Percentiles rank a stretch among this genome's conserved stretches.
Evolutionary conservation across 306 rosid species (phyloP).

Genomic region (Quercus rubra): DNA sequence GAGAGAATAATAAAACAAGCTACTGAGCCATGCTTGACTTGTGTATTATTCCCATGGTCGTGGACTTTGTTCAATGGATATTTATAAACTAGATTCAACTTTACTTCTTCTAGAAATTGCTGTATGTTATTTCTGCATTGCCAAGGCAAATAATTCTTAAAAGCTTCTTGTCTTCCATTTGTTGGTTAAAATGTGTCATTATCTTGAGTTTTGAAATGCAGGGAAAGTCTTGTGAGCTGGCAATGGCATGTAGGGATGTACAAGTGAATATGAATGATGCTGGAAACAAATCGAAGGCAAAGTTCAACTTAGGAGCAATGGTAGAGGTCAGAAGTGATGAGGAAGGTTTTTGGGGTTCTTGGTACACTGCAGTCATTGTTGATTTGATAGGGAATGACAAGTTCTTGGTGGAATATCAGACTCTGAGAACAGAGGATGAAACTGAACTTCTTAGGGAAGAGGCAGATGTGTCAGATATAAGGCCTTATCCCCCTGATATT

Average conservation of each 20-base stretch:
- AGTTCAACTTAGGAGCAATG: slow-evolving; percentile 17
- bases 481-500: slow-evolving; percentile 38
- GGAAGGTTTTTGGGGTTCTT: slow-evolving; percentile 40
- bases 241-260: not conserved
- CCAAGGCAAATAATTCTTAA: too few species aligned
- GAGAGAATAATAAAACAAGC: not conserved
- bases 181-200: not conserved
- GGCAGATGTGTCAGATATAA: slow-evolving; percentile 27
- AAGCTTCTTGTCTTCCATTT: not conserved
- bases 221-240: slow-evolving; percentile 8
- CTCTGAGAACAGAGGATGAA: slow-evolving; percentile 40
- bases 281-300: slow-evolving; percentile 1
- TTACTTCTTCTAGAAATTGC: not conserved
- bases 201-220: slow-evolving; percentile 7
- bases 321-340: slow-evolving; percentile 46
- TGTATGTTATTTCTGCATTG: not conserved
- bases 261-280: not conserved
- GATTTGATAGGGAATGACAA: slow-evolving; percentile 19
- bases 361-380: slow-evolving; percentile 31
- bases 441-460: slow-evolving; percentile 35
- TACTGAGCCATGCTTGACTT: slow-evolving; percentile 2
- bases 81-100: not conserved
- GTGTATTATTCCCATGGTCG: not conserved
- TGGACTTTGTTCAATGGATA: too few species aligned
- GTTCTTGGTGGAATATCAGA: slow-evolving; percentile 38